Evolutionary conservation across 352 stramenopile species (phyloP).

Genomic region (Lagenidium sp.): DNA sequence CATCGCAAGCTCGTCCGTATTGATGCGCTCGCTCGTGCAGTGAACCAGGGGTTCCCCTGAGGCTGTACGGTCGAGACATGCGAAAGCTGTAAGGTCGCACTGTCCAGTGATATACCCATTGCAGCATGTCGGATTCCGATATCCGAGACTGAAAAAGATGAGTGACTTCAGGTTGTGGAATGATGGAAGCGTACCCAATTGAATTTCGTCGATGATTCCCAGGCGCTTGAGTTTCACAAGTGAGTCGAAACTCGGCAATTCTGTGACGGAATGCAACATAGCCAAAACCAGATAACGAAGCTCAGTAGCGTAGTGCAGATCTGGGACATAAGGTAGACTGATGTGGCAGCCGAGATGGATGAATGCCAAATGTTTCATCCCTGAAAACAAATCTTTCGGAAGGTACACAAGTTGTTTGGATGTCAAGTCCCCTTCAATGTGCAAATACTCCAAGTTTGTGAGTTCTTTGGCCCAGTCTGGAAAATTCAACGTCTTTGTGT

Average conservation of each 20-base stretch:
- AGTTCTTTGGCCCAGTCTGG: constrained; percentile 13
- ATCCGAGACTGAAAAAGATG: constrained; percentile 2
- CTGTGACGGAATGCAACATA: constrained; percentile 2
- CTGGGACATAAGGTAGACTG: constrained; percentile 2
- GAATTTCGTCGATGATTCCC: constrained; percentile 1
- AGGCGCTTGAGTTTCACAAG: constrained; percentile 5
- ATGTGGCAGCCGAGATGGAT: constrained; percentile 8
- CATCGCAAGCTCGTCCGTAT: neutral
- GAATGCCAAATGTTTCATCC: constrained; percentile 8
- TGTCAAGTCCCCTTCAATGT: constrained; percentile 9
- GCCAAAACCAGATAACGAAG: constrained; percentile 12
- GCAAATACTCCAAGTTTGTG: constrained; percentile 14
- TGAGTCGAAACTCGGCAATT: constrained; percentile 2
- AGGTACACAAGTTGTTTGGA: constrained; percentile 7
- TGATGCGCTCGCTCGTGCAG: constrained; percentile 2
- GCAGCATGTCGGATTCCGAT: constrained; percentile 13
- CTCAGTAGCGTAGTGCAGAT: neutral
- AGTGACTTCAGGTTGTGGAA: neutral
- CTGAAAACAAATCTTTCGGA: constrained; percentile 4
- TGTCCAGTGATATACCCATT: constrained; percentile 11
- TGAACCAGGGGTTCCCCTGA: neutral
- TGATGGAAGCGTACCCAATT: neutral
- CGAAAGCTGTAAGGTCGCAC: constrained; percentile 9
- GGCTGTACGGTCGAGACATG: constrained; percentile 3
- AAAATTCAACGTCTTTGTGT: constrained; percentile 11